phyloP scores from a whole-genome alignment of 202 grass and related monocot species.

The Digitaria exilis region DNA sequence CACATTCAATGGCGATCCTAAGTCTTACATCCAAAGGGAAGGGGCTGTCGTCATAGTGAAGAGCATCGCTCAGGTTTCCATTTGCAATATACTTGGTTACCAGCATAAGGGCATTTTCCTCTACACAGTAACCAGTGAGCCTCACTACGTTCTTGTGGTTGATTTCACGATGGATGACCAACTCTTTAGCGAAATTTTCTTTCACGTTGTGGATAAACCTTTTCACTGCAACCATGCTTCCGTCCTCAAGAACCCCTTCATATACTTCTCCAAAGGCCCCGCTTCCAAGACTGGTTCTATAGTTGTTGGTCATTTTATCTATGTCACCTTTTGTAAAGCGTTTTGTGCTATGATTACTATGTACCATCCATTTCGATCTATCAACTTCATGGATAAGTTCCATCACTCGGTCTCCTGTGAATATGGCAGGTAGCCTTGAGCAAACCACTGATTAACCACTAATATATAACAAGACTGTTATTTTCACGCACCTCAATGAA shows the following conservation, averaged over 20 bases:
- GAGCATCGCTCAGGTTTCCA: background rate
- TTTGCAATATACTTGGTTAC: background rate
- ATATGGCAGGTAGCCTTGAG: no score
- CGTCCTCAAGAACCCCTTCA: background rate
- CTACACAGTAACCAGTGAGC: slow-evolving; percentile 17
- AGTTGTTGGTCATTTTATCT: background rate
- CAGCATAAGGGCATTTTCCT: background rate
- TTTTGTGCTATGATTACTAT: background rate
- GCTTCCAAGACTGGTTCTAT: background rate
- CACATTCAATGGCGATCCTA: background rate
- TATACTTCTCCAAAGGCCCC: background rate
- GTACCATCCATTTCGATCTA: background rate
- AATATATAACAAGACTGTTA: no score
- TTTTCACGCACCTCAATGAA: no score
- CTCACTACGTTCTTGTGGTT: slow-evolving; percentile 7
- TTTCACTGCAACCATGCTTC: slow-evolving; percentile 7
- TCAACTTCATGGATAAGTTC: background rate
- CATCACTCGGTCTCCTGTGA: background rate
- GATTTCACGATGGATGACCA: background rate
- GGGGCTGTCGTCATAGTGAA: no score
- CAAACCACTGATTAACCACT: no score
- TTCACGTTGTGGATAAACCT: background rate
- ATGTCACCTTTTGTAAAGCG: background rate
- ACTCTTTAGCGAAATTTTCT: background rate
- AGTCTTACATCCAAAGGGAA: no score